phyloP scores from a whole-genome alignment of 106 monocot species.

The Allium fistulosum region DNA sequence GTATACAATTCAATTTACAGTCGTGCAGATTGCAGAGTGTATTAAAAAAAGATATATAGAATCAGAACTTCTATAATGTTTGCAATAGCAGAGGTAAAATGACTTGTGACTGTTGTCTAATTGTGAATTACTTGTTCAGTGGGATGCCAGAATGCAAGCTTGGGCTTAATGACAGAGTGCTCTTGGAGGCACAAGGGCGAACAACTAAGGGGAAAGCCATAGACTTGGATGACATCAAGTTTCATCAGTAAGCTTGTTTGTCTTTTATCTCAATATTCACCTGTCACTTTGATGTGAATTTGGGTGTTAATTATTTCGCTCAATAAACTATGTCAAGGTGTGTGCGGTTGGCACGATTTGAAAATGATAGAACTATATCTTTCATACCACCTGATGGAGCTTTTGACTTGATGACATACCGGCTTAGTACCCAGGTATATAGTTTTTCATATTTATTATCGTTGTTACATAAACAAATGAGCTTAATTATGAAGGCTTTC shows the following conservation, averaged over 20 bases:
- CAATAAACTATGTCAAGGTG: slow-evolving; percentile 39
- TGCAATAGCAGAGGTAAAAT: no score
- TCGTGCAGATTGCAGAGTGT: no score
- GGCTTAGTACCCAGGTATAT: slow-evolving; percentile 87
- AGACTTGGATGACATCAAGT: slow-evolving; percentile 95
- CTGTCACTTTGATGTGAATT: not conserved
- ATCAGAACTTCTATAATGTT: no score
- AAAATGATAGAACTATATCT: slow-evolving; percentile 96
- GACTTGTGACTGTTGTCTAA: no score
- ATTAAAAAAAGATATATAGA: no score
- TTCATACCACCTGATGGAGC: slow-evolving; percentile 97
- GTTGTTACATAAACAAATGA: not conserved
- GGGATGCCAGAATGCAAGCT: slow-evolving; percentile 99
- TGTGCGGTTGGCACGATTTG: slow-evolving; percentile 90
- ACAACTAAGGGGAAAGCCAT: slow-evolving; percentile 95
- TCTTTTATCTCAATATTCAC: not conserved
- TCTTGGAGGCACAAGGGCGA: slow-evolving; percentile 93
- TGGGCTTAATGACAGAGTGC: slow-evolving; percentile 86
- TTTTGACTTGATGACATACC: slow-evolving; percentile 96
- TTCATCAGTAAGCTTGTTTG: slow-evolving; percentile 61
- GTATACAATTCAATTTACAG: not conserved
- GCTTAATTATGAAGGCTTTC: not conserved
- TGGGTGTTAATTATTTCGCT: not conserved
- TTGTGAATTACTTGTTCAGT: slow-evolving; percentile 29
- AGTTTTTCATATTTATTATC: not conserved